phyloP scores from a whole-genome alignment of 306 rosid genomes.

The Vigna mungo region DNA sequence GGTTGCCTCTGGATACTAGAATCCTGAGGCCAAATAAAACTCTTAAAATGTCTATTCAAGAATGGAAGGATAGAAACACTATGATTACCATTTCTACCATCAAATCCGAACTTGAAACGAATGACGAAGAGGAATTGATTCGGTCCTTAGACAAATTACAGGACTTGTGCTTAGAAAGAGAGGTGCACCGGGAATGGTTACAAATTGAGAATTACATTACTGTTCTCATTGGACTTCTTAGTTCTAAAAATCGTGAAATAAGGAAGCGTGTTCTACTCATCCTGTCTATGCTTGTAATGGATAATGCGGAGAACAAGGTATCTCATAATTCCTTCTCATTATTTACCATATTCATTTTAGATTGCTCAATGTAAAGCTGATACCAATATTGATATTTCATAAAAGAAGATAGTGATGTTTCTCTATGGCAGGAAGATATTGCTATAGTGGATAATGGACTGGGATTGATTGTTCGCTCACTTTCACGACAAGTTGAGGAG shows the following conservation, averaged over 20 bases:
- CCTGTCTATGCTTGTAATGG: slow-evolving; percentile 62
- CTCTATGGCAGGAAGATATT: slow-evolving; percentile 62
- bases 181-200: slow-evolving; percentile 65
- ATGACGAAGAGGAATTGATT: slow-evolving; percentile 54
- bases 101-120: slow-evolving; percentile 54
- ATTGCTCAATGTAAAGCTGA: slow-evolving; percentile 22
- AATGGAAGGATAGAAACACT: slow-evolving; percentile 74
- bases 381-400: slow-evolving; percentile 20
- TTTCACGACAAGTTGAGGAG: slow-evolving; percentile 69
- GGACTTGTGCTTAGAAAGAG: slow-evolving; percentile 59
- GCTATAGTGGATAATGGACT: slow-evolving; percentile 60
- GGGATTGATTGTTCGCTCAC: slow-evolving; percentile 63
- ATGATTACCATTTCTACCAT: slow-evolving; percentile 58
- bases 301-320: slow-evolving; percentile 70
- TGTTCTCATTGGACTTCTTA: slow-evolving; percentile 60
- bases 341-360: slow-evolving; percentile 3
- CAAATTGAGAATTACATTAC: slow-evolving; percentile 65
- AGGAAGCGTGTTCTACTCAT: slow-evolving; percentile 57
- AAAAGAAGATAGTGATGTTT: slow-evolving; percentile 4
- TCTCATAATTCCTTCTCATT: slow-evolving; percentile 12
- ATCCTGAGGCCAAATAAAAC: slow-evolving; percentile 67
- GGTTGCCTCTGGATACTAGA: slow-evolving; percentile 55
- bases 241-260: slow-evolving; percentile 60
- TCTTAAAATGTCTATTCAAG: slow-evolving; percentile 69
- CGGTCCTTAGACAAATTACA: slow-evolving; percentile 52